Conservation (phyloP, 257 asterid genomes). For the Rehmannia glutinosa region DNA sequence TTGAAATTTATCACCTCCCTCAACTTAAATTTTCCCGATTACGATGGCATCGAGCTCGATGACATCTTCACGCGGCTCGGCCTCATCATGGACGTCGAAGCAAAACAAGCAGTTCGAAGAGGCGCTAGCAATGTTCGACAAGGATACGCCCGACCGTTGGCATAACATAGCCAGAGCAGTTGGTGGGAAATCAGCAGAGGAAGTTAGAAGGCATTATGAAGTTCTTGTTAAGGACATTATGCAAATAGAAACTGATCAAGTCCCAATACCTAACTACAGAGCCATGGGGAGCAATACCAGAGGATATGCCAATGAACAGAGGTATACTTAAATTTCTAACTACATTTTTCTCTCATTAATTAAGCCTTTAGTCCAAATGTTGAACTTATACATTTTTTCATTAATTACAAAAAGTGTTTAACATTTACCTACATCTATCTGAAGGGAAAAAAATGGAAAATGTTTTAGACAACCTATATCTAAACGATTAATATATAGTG, state of each 20-base stretch:
- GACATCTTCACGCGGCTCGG: constrained; percentile 31
- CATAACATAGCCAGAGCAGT: constrained; percentile 46
- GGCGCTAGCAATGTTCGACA: constrained; percentile 48
- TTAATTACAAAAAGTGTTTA: too few relatives aligned
- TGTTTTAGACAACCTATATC: too few relatives aligned
- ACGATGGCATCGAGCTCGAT: constrained; percentile 67
- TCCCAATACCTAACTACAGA: constrained; percentile 49
- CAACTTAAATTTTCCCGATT: too few relatives aligned
- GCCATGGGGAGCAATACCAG: constrained; percentile 21
- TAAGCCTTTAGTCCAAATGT: too few relatives aligned
- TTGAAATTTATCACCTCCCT: not conserved
- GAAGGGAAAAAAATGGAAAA: too few relatives aligned
- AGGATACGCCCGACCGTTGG: constrained; percentile 56
- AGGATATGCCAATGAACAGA: constrained; percentile 29
- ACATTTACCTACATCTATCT: too few relatives aligned
- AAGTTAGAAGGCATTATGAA: constrained; percentile 51
- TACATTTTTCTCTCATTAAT: too few relatives aligned
- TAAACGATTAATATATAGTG: too few relatives aligned
- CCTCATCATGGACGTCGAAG: constrained; percentile 42
- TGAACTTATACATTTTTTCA: too few relatives aligned
- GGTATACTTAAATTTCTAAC: constrained; percentile 12
- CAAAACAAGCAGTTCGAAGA: constrained; percentile 59
- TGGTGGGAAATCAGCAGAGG: constrained; percentile 43
- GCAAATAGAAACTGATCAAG: constrained; percentile 47
- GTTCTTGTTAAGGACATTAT: constrained; percentile 39